phyloP scores from a whole-genome alignment of 805 yeast species.

The Sungouiella thailandica region DNA sequence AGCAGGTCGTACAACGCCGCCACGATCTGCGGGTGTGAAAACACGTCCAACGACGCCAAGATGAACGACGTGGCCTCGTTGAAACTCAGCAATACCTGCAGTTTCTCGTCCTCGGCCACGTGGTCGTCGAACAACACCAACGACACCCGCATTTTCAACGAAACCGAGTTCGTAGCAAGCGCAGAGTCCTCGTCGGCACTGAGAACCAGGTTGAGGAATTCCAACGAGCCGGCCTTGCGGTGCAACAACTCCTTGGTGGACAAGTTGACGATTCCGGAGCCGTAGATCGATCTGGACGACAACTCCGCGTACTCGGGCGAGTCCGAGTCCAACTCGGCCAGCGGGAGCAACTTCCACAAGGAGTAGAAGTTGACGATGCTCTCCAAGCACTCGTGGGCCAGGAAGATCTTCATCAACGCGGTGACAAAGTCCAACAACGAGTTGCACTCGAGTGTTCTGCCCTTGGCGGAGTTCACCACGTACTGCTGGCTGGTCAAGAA shows the following conservation, averaged over 20 bases:
- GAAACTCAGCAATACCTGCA: constrained; percentile 28
- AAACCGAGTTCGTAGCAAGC: constrained; percentile 16
- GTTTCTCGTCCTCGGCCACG: constrained; percentile 24
- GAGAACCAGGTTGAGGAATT: constrained; percentile 51
- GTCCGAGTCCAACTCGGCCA: constrained; percentile 34
- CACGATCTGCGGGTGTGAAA: constrained; percentile 19
- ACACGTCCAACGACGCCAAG: constrained; percentile 34
- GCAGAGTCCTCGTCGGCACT: constrained; percentile 22
- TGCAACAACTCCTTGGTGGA: constrained; percentile 42
- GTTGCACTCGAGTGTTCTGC: constrained; percentile 62
- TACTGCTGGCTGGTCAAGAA: constrained; percentile 81
- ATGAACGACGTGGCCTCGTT: constrained; percentile 31
- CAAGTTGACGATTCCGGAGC: constrained; percentile 52
- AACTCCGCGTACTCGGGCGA: constrained; percentile 34
- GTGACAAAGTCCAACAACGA: constrained; percentile 67
- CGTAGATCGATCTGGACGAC: constrained; percentile 55
- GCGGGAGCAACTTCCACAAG: constrained; percentile 48
- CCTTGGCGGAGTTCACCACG: constrained; percentile 43
- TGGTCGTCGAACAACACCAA: constrained; percentile 43
- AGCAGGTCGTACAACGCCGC: constrained; percentile 50
- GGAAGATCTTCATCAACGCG: constrained; percentile 63
- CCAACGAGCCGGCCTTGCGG: constrained; percentile 48
- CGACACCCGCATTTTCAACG: constrained; percentile 49
- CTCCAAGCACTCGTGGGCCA: constrained; percentile 60
- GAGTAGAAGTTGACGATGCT: constrained; percentile 48